phyloP scores from a whole-genome alignment of 176 grass and related monocot species.

The Coix lacrymajobi region DNA sequence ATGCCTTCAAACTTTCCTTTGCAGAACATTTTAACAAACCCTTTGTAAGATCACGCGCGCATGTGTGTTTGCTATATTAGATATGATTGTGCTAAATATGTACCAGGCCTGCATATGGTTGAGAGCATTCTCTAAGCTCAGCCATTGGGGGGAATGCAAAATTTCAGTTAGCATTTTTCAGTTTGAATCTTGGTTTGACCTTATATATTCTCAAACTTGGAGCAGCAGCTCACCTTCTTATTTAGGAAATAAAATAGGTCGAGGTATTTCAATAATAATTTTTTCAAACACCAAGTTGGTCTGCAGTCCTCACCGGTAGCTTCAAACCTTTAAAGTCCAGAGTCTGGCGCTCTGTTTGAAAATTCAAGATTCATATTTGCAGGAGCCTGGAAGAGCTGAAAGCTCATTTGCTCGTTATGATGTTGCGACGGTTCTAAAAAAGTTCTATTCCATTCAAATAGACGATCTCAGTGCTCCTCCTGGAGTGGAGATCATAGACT shows the following conservation, averaged over 20 bases:
- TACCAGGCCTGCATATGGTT: too few species aligned
- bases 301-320: background rate
- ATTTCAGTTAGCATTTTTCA: background rate
- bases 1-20: too few species aligned
- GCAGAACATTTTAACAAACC: too few species aligned
- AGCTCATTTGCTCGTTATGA: slow-evolving; percentile 47
- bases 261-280: background rate
- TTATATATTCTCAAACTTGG: background rate
- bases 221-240: background rate
- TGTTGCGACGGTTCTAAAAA: slow-evolving; percentile 44
- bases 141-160: background rate
- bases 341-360: background rate
- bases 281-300: background rate
- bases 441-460: slow-evolving; percentile 44
- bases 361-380: background rate
- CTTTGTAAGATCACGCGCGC: too few species aligned
- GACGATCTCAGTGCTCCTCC: slow-evolving; percentile 37
- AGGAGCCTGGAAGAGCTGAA: slow-evolving; percentile 68
- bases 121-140: too few species aligned
- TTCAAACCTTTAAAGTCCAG: background rate
- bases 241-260: background rate
- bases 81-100: too few species aligned
- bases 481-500: slow-evolving; percentile 67
- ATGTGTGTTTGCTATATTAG: too few species aligned
- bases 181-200: too few species aligned